These are phyloP conservation scores for Pelargonium fulgidum DNA, from an alignment of 441 rosid species.

Conservation along the genomic window DNA sequence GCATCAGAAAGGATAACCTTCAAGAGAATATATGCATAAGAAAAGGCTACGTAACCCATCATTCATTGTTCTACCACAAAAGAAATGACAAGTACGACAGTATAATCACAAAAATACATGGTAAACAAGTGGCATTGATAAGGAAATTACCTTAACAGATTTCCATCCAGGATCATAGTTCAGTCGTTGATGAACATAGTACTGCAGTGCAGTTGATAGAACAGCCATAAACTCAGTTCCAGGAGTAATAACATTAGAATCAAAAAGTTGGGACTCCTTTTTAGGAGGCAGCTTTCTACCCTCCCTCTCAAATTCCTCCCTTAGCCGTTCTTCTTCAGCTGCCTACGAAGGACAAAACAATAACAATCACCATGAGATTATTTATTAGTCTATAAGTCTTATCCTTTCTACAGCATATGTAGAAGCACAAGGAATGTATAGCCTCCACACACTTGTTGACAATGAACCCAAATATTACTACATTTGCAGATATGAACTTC, in stretches of 20 bases:
- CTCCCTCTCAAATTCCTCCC: conserved; percentile 75
- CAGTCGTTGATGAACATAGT: conserved; percentile 66
- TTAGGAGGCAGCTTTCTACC: conserved; percentile 78
- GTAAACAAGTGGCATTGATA: neutral
- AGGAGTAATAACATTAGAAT: conserved; percentile 86
- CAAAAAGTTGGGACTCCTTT: conserved; percentile 54
- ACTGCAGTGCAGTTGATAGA: conserved; percentile 76
- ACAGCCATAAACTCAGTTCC: conserved; percentile 87
- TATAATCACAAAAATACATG: neutral
- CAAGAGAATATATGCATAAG: conserved; percentile 26
- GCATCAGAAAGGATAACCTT: conserved; percentile 97
- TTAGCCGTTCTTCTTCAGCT: conserved; percentile 70
- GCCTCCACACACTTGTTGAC: neutral
- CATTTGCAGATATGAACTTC: neutral
- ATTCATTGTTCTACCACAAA: neutral
- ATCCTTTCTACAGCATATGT: neutral
- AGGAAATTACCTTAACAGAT: conserved; percentile 51
- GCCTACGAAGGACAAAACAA: conserved; percentile 39
- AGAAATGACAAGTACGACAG: neutral
- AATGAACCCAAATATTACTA: neutral
- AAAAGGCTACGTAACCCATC: conserved; percentile 12
- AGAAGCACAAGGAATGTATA: neutral
- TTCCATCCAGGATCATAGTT: conserved; percentile 94
- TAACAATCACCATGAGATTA: conserved; percentile 1
- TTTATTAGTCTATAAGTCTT: neutral